A percentile compares a stretch with the other conserved stretches of the same genome.
phyloP scores from a whole-genome alignment of 2,329 filamentous ascomycete species.

The Nigrograna mackinnonii region DNA sequence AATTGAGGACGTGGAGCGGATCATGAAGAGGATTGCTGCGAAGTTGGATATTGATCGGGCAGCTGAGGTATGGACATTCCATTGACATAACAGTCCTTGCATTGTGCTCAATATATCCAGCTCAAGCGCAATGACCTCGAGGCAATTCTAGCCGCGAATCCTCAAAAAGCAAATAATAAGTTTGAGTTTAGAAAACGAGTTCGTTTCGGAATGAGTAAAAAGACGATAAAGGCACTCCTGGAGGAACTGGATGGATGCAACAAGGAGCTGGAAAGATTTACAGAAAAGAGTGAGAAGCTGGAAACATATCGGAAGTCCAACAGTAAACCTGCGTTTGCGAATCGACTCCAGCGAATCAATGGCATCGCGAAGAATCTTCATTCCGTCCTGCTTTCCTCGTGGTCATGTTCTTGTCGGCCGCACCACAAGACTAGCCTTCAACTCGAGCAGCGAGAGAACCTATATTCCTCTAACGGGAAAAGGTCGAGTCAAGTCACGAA shows the following conservation, averaged over 20 bases:
- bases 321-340: constrained; percentile 38
- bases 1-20: constrained; percentile 38
- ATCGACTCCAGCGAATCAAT: constrained; percentile 36
- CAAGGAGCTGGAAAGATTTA: constrained; percentile 42
- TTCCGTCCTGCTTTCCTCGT: constrained; percentile 27
- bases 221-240: constrained; percentile 36
- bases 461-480: constrained; percentile 24
- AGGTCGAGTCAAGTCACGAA: constrained; percentile 14
- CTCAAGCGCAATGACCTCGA: constrained; percentile 39
- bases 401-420: constrained; percentile 37
- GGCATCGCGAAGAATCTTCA: constrained; percentile 37
- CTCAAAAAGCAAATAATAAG: constrained; percentile 31
- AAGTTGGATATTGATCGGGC: constrained; percentile 41
- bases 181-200: constrained; percentile 41
- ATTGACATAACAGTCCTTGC: constrained; percentile 3
- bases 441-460: constrained; percentile 29
- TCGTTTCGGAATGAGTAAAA: constrained; percentile 41
- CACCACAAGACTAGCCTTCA: constrained; percentile 37
- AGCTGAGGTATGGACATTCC: constrained; percentile 23
- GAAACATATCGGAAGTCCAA: constrained; percentile 36
- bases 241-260: constrained; percentile 43
- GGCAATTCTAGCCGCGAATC: constrained; percentile 36
- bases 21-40: constrained; percentile 38
- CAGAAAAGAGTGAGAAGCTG: constrained; percentile 40
- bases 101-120: constrained; percentile 23